phyloP scores from a whole-genome alignment of 2,329 filamentous ascomycete species.

The Talaromyces sp. region DNA sequence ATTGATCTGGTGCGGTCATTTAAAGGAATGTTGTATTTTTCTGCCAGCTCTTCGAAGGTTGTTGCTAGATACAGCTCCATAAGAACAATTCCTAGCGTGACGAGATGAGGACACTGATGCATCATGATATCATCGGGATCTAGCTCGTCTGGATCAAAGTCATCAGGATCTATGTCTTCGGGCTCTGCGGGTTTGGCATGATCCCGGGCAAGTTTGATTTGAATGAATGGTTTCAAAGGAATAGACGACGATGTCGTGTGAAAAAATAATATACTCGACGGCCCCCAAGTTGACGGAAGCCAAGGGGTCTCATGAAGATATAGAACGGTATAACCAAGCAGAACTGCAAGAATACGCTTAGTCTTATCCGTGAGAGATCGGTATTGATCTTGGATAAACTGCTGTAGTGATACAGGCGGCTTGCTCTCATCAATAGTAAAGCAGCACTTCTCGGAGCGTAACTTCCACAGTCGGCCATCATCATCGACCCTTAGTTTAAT shows the following conservation, averaged over 20 bases:
- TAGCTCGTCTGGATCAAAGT: slow-evolving; percentile 1
- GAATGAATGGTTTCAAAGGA: slow-evolving; percentile 16
- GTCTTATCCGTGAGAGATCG: slow-evolving; percentile 11
- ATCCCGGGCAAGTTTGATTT: slow-evolving; percentile 1
- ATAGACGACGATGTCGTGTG: slow-evolving; percentile 8
- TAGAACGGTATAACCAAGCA: slow-evolving; percentile 8
- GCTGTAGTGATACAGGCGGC: slow-evolving; percentile 10
- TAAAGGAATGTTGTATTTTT: background rate
- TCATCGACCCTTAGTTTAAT: slow-evolving; percentile 10
- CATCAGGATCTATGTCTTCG: background rate
- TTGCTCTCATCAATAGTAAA: slow-evolving; percentile 10
- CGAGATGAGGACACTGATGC: slow-evolving; percentile 14
- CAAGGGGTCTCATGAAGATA: slow-evolving; percentile 14
- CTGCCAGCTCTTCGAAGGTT: slow-evolving; percentile 5
- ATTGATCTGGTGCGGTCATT: slow-evolving; percentile 7
- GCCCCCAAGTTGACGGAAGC: background rate
- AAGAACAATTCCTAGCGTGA: slow-evolving; percentile 13
- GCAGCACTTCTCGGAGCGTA: slow-evolving; percentile 7
- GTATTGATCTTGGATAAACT: slow-evolving; percentile 9
- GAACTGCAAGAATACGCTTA: slow-evolving; percentile 12
- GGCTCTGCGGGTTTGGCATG: background rate
- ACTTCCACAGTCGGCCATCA: slow-evolving; percentile 11
- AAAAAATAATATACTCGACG: slow-evolving; percentile 10
- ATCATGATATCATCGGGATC: slow-evolving; percentile 11
- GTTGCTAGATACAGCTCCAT: slow-evolving; percentile 15